Conservation (phyloP, 805 yeast species). For the Suhomyces sp. region DNA sequence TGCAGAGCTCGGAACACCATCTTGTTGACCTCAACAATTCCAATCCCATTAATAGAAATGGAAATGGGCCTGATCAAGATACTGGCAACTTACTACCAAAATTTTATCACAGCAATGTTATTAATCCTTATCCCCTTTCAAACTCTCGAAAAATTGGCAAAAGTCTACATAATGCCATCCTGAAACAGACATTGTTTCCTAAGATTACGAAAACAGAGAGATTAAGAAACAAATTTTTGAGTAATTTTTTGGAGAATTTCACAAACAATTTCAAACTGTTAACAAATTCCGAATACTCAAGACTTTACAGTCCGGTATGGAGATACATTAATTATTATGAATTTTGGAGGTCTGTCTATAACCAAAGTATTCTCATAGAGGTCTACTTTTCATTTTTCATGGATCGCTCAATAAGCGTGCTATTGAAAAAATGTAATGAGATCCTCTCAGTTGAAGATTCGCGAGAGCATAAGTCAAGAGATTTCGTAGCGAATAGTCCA, state of each 20-base stretch:
- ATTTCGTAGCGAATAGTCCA: not conserved
- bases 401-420: slow-evolving; percentile 34
- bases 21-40: not conserved
- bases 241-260: slow-evolving; percentile 11
- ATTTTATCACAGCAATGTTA: slow-evolving; percentile 3
- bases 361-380: slow-evolving; percentile 25
- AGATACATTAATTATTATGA: slow-evolving; percentile 13
- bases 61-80: not conserved
- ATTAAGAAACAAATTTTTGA: slow-evolving; percentile 13
- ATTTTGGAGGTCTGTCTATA: slow-evolving; percentile 32
- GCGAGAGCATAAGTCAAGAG: not conserved
- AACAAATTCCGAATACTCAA: slow-evolving; percentile 12
- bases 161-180: slow-evolving; percentile 20
- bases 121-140: slow-evolving; percentile 10
- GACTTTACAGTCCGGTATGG: slow-evolving; percentile 25
- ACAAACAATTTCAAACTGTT: slow-evolving; percentile 12
- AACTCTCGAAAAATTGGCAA: not conserved
- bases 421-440: slow-evolving; percentile 15
- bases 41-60: not conserved
- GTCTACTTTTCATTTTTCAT: slow-evolving; percentile 36
- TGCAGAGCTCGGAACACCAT: not conserved
- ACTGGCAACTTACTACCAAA: not conserved
- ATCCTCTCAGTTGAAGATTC: slow-evolving; percentile 6
- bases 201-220: slow-evolving; percentile 8
- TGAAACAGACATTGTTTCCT: slow-evolving; percentile 10